Evolutionary conservation across 2,329 filamentous ascomycete species (phyloP).

Genomic region (Pseudohalonectria lignicola): DNA sequence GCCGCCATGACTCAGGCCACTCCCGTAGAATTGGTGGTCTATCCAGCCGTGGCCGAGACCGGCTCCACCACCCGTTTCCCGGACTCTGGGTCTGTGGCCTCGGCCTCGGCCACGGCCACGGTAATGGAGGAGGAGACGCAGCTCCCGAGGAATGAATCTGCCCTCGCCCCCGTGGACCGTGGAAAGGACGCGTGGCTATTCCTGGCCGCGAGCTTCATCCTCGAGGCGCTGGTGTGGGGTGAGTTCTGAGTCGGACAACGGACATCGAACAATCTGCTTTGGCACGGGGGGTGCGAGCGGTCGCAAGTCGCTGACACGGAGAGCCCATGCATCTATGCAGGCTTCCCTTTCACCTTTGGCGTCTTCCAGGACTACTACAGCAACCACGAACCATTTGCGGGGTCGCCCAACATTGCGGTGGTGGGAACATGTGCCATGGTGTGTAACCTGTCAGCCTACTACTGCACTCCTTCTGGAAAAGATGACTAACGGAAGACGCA

Average conservation of each 20-base stretch:
- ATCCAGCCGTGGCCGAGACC: too few relatives aligned
- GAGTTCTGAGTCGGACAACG: slow-evolving; percentile 2
- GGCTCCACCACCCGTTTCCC: too few relatives aligned
- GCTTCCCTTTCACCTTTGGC: slow-evolving; percentile 58
- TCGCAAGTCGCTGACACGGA: too few relatives aligned
- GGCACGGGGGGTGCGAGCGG: too few relatives aligned
- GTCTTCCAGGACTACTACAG: slow-evolving; percentile 63
- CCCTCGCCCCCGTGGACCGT: slow-evolving; percentile 18
- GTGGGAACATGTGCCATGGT: slow-evolving; percentile 55
- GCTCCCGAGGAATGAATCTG: not conserved
- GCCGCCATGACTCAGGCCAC: too few relatives aligned
- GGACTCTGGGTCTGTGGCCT: too few relatives aligned
- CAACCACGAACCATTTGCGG: slow-evolving; percentile 44
- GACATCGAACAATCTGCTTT: too few relatives aligned
- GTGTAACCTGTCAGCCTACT: slow-evolving; percentile 10
- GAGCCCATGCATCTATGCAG: too few relatives aligned
- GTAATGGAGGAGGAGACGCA: not conserved
- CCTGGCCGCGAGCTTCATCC: slow-evolving; percentile 34
- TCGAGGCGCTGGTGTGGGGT: slow-evolving; percentile 46
- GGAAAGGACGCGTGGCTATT: slow-evolving; percentile 30
- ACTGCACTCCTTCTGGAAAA: slow-evolving; percentile 4
- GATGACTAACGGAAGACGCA: too few relatives aligned
- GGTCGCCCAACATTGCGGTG: slow-evolving; percentile 41
- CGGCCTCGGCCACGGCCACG: too few relatives aligned
- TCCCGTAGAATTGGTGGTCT: too few relatives aligned